phyloP scores from a whole-genome alignment of 2,329 filamentous ascomycete genomes.

The Trichothecium sympodiale region DNA sequence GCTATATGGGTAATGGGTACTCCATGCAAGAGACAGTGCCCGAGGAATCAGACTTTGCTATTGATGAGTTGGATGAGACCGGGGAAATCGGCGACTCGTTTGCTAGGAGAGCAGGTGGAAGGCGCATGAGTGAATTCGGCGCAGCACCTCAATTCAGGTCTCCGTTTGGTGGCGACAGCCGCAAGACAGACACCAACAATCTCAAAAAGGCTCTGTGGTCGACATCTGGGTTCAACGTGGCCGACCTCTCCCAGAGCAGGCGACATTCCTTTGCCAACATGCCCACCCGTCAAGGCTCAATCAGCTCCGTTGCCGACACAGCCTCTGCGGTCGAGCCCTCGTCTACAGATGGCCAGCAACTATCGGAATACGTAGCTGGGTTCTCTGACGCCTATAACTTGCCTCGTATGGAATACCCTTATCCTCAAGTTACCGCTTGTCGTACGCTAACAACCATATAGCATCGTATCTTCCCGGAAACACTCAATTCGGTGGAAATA shows the following conservation, averaged over 20 bases:
- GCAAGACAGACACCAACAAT: slow-evolving; percentile 45
- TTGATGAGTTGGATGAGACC: slow-evolving; percentile 58
- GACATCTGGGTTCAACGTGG: slow-evolving; percentile 53
- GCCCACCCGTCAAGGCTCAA: slow-evolving; percentile 51
- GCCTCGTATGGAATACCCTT: not conserved
- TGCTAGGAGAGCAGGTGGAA: slow-evolving; percentile 32
- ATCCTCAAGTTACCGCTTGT: not conserved
- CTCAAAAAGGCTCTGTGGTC: slow-evolving; percentile 63
- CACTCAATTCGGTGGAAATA: slow-evolving; percentile 1
- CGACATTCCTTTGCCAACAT: slow-evolving; percentile 71
- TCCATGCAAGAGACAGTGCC: slow-evolving; percentile 48
- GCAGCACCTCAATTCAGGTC: not conserved
- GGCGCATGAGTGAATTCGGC: slow-evolving; percentile 37
- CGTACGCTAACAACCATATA: not conserved
- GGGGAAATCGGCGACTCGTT: slow-evolving; percentile 38
- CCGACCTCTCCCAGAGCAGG: slow-evolving; percentile 60
- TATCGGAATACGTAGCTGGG: slow-evolving; percentile 2
- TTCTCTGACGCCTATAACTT: not conserved
- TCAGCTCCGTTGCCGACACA: slow-evolving; percentile 47
- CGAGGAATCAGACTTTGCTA: slow-evolving; percentile 60
- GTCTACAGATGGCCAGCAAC: slow-evolving; percentile 26
- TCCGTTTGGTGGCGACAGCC: slow-evolving; percentile 33
- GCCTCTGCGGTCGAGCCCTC: slow-evolving; percentile 33
- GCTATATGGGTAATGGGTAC: slow-evolving; percentile 45
- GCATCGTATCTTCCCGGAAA: slow-evolving; percentile 11